Conservation (phyloP, 148 eudicot genomes). For the Rhododendron molle region DNA sequence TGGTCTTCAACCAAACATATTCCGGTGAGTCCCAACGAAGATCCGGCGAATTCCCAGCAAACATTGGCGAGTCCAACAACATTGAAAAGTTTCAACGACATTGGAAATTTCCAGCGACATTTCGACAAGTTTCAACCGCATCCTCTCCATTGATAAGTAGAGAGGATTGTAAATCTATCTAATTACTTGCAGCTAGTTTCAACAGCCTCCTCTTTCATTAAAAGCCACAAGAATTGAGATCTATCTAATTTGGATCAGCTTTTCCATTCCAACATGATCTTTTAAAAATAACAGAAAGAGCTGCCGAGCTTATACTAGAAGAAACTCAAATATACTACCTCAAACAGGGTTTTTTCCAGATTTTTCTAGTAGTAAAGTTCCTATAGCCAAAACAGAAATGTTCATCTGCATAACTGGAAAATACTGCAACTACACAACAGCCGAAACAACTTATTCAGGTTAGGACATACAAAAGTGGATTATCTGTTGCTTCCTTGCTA, state of each 20-base stretch:
- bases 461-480: background rate
- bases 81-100: too few relatives aligned
- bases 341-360: background rate
- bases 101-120: too few relatives aligned
- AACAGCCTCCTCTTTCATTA: too few relatives aligned
- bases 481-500: background rate
- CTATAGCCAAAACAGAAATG: slow-evolving; percentile 4
- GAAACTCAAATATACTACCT: background rate
- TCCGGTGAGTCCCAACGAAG: too few relatives aligned
- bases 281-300: background rate
- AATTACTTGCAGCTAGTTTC: background rate
- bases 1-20: too few relatives aligned
- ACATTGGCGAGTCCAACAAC: too few relatives aligned
- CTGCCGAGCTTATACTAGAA: background rate
- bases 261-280: background rate
- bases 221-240: background rate
- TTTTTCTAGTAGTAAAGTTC: background rate
- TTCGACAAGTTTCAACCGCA: background rate
- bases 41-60: background rate
- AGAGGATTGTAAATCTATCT: background rate
- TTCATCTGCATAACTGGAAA: slow-evolving; percentile 3
- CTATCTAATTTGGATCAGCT: background rate
- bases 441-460: slow-evolving; percentile 1
- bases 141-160: background rate
- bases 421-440: background rate